These are phyloP conservation scores for Tetragonia tetragonoides DNA, from an alignment of 148 eudicot species.

Conservation along the genomic window DNA sequence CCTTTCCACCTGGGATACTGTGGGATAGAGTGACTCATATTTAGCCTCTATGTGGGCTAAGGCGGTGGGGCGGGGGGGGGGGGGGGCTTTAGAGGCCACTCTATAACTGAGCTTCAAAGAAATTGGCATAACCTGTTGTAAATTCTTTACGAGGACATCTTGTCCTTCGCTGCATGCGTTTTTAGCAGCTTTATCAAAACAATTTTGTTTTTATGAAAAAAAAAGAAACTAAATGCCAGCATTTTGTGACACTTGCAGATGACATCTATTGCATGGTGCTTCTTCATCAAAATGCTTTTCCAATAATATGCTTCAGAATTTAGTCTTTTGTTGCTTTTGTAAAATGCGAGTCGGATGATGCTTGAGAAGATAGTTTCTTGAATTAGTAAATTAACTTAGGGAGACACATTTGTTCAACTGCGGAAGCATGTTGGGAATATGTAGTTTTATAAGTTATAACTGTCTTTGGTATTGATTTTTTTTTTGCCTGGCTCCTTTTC, in stretches of 20 bases:
- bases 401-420: not conserved
- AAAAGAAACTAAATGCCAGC: not conserved
- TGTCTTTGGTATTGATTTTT: constrained; percentile 2
- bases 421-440: not conserved
- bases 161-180: no score
- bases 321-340: not conserved
- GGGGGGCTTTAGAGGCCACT: no score
- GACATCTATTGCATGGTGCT: not conserved
- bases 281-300: not conserved
- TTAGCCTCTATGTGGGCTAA: no score
- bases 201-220: no score
- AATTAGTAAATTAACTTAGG: not conserved
- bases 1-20: no score
- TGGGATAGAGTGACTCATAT: no score
- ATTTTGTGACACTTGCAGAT: not conserved
- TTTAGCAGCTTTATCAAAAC: no score
- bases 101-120: no score
- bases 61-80: no score
- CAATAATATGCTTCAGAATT: not conserved
- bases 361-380: not conserved
- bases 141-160: no score
- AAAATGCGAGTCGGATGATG: not conserved
- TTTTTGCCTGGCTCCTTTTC: constrained; percentile 2
- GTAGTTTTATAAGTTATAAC: not conserved
- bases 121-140: no score